Percentiles rank a stretch among this genome's conserved stretches.
phyloP scores from a whole-genome alignment of 2,329 filamentous ascomycete genomes.

The Thermothelomyces thermophilus region DNA sequence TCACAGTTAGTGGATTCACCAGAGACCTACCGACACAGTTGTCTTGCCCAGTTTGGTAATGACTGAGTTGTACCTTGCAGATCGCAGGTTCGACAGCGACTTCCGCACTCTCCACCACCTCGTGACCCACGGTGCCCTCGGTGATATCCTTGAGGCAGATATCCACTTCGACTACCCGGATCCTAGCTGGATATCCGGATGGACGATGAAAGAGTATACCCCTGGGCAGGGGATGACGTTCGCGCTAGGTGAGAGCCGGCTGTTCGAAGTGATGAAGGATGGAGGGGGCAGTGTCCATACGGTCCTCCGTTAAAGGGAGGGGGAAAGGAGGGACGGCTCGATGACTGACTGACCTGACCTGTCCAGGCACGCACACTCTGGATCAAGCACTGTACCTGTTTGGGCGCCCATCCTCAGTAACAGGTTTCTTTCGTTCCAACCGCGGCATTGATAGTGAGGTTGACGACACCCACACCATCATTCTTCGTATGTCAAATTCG shows the following conservation, averaged over 20 bases:
- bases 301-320: too few species aligned
- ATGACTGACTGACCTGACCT: neutral
- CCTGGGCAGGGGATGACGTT: conserved; percentile 38
- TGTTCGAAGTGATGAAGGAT: neutral
- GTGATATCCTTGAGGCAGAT: conserved; percentile 58
- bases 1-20: conserved; percentile 38
- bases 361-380: conserved; percentile 50
- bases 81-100: conserved; percentile 49
- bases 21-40: too few species aligned
- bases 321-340: neutral
- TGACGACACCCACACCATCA: conserved; percentile 47
- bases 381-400: conserved; percentile 55
- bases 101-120: conserved; percentile 55
- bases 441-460: conserved; percentile 37
- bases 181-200: conserved; percentile 33
- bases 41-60: neutral
- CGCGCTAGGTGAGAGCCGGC: conserved; percentile 31
- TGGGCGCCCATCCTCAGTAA: conserved; percentile 51
- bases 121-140: conserved; percentile 46
- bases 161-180: conserved; percentile 56
- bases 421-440: conserved; percentile 50
- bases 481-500: conserved; percentile 35
- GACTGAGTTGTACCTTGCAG: conserved; percentile 9
- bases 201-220: conserved; percentile 29
- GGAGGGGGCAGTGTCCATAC: too few species aligned